These are phyloP conservation scores for Fusarium abutilonis DNA, from an alignment of 2,329 filamentous ascomycete genomes.

Conservation along the genomic window DNA sequence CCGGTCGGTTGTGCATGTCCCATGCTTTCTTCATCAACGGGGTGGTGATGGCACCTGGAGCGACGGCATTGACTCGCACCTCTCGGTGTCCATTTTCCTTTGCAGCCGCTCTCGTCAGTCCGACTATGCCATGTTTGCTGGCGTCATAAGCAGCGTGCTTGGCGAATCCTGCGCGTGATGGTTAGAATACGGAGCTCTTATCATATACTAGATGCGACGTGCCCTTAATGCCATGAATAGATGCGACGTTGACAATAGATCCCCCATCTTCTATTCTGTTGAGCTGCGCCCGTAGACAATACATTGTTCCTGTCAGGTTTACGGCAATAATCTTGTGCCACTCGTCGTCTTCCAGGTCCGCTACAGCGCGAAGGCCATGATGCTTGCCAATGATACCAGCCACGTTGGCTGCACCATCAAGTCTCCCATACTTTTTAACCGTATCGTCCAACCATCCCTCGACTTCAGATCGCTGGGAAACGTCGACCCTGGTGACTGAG, in stretches of 20 bases:
- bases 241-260: slow-evolving; percentile 68
- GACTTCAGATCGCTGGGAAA: slow-evolving; percentile 59
- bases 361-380: slow-evolving; percentile 53
- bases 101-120: slow-evolving; percentile 51
- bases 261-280: slow-evolving; percentile 54
- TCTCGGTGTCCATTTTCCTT: slow-evolving; percentile 56
- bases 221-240: slow-evolving; percentile 59
- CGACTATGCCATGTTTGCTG: slow-evolving; percentile 53
- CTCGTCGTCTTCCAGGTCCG: slow-evolving; percentile 58
- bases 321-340: slow-evolving; percentile 60
- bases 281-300: slow-evolving; percentile 60
- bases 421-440: slow-evolving; percentile 60
- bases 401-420: slow-evolving; percentile 66
- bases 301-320: slow-evolving; percentile 63
- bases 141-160: slow-evolving; percentile 52
- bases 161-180: slow-evolving; percentile 45
- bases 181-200: slow-evolving; percentile 25
- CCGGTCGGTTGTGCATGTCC: slow-evolving; percentile 48
- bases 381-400: slow-evolving; percentile 62
- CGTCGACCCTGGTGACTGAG: slow-evolving; percentile 57
- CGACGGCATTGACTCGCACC: slow-evolving; percentile 58
- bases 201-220: slow-evolving; percentile 22
- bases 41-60: slow-evolving; percentile 61
- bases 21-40: slow-evolving; percentile 59
- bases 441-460: slow-evolving; percentile 61